A percentile compares a stretch with the other conserved stretches of the same genome.
phyloP scores from a whole-genome alignment of 495 filamentous ascomycete species.

The Viridothelium virens region DNA sequence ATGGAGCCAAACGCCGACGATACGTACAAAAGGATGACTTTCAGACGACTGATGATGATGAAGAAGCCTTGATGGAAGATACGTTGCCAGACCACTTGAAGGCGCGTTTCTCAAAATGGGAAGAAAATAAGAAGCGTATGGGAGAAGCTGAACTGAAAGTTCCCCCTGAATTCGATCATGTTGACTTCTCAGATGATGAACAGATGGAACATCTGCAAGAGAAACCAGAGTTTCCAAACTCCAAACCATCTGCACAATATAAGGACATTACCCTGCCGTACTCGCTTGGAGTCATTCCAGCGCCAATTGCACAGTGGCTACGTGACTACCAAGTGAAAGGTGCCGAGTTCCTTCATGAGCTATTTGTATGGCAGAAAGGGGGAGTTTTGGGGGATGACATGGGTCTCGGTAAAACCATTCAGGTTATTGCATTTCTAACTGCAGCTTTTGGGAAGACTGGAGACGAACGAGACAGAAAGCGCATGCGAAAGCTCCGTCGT shows the following conservation, averaged over 20 bases:
- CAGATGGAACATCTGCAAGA: conserved; percentile 54
- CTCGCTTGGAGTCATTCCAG: conserved; percentile 79
- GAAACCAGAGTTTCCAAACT: conserved; percentile 57
- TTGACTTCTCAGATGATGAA: conserved; percentile 86
- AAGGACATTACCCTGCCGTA: conserved; percentile 65
- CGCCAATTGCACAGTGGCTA: conserved; percentile 85
- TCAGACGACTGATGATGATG: conserved; percentile 39
- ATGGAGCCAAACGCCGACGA: conserved; percentile 4
- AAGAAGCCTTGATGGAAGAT: conserved; percentile 48
- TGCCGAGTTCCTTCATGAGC: conserved; percentile 74
- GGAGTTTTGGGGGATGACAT: conserved; percentile 93
- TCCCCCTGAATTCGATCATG: conserved; percentile 69
- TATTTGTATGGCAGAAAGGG: conserved; percentile 87
- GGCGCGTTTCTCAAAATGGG: conserved; percentile 45
- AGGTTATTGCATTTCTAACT: conserved; percentile 90
- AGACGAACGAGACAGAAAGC: conserved; percentile 76
- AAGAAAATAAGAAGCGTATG: conserved; percentile 48
- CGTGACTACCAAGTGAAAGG: conserved; percentile 87
- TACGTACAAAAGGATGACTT: conserved; percentile 8
- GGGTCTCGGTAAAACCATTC: conserved; percentile 94
- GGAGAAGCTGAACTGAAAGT: conserved; percentile 63
- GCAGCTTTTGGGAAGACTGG: conserved; percentile 92
- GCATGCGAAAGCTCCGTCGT: conserved; percentile 84
- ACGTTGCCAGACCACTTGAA: conserved; percentile 53
- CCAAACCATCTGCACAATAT: conserved; percentile 58